Percentiles rank a stretch among this genome's conserved stretches.
Conservation (phyloP, 345 rosid species). For the Salix purpurea region DNA sequence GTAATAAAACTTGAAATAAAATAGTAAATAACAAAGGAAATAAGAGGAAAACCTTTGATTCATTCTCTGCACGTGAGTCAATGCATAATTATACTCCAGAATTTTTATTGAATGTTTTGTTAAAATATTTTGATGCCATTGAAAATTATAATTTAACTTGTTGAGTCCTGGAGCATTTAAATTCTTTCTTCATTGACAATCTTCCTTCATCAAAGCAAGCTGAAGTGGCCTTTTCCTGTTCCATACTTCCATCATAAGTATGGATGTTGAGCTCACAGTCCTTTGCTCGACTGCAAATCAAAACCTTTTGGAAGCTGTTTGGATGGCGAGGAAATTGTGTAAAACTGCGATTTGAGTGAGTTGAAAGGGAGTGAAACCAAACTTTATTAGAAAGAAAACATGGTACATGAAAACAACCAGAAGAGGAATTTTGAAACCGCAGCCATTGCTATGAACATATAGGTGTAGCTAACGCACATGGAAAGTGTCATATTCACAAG, state of each 20-base stretch:
- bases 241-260: too few species aligned
- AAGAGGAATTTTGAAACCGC: background rate
- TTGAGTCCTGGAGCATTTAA: slow-evolving; percentile 27
- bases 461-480: background rate
- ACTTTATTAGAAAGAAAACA: background rate
- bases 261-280: background rate
- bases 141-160: too few species aligned
- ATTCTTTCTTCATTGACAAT: slow-evolving; percentile 52
- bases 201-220: slow-evolving; percentile 26
- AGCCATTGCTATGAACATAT: background rate
- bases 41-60: too few species aligned
- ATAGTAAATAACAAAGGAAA: too few species aligned
- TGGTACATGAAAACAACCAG: background rate
- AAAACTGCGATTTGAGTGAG: background rate
- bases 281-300: background rate
- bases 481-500: background rate
- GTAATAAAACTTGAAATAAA: too few species aligned
- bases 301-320: background rate
- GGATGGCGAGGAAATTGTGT: background rate
- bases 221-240: too few species aligned
- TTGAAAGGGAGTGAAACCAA: background rate
- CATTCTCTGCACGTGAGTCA: too few species aligned
- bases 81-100: too few species aligned
- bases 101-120: too few species aligned
- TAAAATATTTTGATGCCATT: too few species aligned